Evolutionary conservation across 805 yeast species (phyloP), one percentile per base, ranked within the genome.

Genomic region (Saccharomyces jurei): DNA sequence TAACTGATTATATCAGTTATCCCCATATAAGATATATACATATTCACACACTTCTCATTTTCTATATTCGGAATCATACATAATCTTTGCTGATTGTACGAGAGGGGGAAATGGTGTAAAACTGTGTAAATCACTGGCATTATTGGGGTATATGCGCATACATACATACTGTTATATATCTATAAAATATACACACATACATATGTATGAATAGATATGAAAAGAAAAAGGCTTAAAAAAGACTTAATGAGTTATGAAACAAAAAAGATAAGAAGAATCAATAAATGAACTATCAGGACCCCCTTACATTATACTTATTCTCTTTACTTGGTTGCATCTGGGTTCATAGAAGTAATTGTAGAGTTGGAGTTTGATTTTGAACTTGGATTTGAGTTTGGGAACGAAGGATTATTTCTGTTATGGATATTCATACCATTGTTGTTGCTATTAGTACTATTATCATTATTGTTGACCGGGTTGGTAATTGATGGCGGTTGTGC

Each of bases 341-440:
- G 28, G 22, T 28, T 44, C 13, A 49, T 29, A 25, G 55, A 46
- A 2, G 50, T 32, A 28, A 52, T 52, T 22, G 53, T 48, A 11
- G 56, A 50, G 27, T 48, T 29, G 17, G 52, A 50, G 11, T 47
- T 47, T 22, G 54, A 52, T 41, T 51, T 36, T 17, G 44, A 36
- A 17, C 44, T 8, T 17, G 44, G 44, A 36, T 36, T 36, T 17
- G 25, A 36, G 44, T 36, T 36, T 36, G 25, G 4, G 10, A 36
- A 36, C 44, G 44, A 2, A 36, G 44, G 44, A 2, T 11, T 46
- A 21, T 46, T 46, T 14, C 22, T 22, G 30, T 22, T 9, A 14
- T 21, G 14, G 26, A 32, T 49, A 11, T 31, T 46, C 2, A 21
- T 27, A 22, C 21, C 46, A 11, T 14, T 13, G 13, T 36, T 48